Base-by-base conservation (phyloP, 805 yeast genomes). In the Candida nonsorbophila region DNA sequence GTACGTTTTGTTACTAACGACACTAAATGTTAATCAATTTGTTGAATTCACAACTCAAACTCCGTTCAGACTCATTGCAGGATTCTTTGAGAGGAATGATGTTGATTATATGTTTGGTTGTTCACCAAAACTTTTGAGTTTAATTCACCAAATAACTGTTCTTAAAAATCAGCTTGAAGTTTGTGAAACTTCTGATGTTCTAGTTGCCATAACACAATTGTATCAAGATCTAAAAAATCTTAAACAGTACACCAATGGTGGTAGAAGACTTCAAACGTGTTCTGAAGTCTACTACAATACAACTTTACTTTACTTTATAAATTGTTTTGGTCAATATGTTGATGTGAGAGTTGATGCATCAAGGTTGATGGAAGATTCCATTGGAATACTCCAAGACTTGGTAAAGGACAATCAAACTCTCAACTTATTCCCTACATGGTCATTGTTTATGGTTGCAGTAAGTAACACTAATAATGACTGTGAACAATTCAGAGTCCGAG, bases 21-120 rank as follows among this genome's bases (percentile, higher is more conserved):
- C 58, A 4, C 32, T 53, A 20, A 45, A 45, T 16, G 28, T 34
- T 6, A 35, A 29, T 4, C 39, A 36, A 12, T 32, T 51, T 10
- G 23, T 25, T 1, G 23, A 20, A 3, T 38, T 55, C 20, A 10
- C 41, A 10, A 30, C 29, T 2, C 16, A 29, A 4, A 42, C 45
- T 20, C 47, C 50, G 4, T 43, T 55, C 49, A 53, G 50, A 14
- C 27, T 41, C 5, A 38, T 55, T 3, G 46, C 37, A 6, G 16
- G 20, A 3, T 37, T 52, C 16, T 56, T 51, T 32, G 40, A 42
- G n/a, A 34, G 25, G 20, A 40, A 40, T 15, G 25, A 28, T 4
- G 40, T 55, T 8, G 62, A 56, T 27, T 53, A 53, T 21, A 44
- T 55, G 50, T 45, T 51, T 36, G 62, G 62, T 4, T 54, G 60